Conservation (phyloP, 495 filamentous ascomycete genomes). For the Penicillium desertorum region DNA sequence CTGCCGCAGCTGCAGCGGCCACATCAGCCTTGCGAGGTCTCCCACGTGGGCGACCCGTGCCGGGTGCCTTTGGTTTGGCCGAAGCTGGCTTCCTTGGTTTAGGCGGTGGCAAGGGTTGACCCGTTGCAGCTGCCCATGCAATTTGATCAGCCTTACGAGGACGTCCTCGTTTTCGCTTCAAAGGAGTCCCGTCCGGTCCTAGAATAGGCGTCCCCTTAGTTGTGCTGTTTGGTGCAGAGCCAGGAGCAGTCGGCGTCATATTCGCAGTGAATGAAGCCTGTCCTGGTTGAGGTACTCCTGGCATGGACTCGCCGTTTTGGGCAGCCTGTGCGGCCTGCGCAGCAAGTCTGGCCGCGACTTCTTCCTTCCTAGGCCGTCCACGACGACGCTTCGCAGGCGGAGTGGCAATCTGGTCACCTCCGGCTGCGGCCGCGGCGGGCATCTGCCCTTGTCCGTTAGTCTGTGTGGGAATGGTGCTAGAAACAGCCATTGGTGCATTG, state of each 20-base stretch:
- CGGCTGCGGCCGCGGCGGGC: constrained; percentile 1
- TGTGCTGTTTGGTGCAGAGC: constrained; percentile 7
- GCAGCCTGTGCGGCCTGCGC: constrained; percentile 23
- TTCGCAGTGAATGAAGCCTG: constrained; percentile 27
- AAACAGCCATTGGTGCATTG: neutral
- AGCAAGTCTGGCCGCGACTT: constrained; percentile 28
- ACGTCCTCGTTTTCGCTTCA: constrained; percentile 42
- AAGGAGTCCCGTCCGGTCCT: constrained; percentile 35
- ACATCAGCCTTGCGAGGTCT: constrained; percentile 43
- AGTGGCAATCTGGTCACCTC: constrained; percentile 11
- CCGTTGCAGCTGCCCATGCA: constrained; percentile 28
- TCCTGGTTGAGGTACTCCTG: constrained; percentile 17
- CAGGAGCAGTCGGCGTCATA: constrained; percentile 23
- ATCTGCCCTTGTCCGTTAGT: constrained; percentile 22
- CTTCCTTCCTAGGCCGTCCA: constrained; percentile 32
- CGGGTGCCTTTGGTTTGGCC: constrained; percentile 32
- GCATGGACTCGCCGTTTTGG: constrained; percentile 18
- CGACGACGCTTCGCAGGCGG: constrained; percentile 27
- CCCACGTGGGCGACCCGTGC: constrained; percentile 41
- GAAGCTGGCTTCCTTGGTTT: constrained; percentile 17
- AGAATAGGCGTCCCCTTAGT: constrained; percentile 20
- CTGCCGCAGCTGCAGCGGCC: constrained; percentile 34
- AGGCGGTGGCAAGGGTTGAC: constrained; percentile 28
- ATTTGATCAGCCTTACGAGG: constrained; percentile 43
- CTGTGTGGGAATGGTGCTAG: constrained; percentile 9